Base-by-base conservation (phyloP, 2,329 filamentous ascomycete genomes). In the Pseudogymnoascus sp. region DNA sequence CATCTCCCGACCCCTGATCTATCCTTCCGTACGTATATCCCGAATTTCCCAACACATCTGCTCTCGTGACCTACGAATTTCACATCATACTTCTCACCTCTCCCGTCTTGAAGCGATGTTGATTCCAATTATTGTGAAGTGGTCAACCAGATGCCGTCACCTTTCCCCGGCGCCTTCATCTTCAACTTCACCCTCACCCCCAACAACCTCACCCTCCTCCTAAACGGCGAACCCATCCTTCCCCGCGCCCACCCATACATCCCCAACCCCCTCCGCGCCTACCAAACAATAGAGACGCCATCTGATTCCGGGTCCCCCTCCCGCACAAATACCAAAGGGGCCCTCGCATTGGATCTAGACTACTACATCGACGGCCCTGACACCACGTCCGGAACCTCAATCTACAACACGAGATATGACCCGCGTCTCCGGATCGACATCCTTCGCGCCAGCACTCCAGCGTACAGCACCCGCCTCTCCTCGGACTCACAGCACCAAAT, bases 151-250 rank as follows among this genome's bases (percentile, higher is more conserved):
- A 55, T 64, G 25, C 61, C 65, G 44, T 62, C 61, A 39, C 29
- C 60, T 4, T 61, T 36, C 51, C 64, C 63, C 41, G 64, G 63
- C 33, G 65, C 63, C 41, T 62, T 68, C 12, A 59, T 67, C 35
- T 64, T 67, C 41, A 66, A 66, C 64, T 65, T 67, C 62, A 67
- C 64, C 25, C 59, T 68, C 48, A 64, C 63, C 36, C 61, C 61
- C 36, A 64, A 68, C 58, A 64, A 64, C 15, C 64, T 41, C 59
- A 65, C 63, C 5, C 63, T 68, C 15, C 61, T 67, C 7, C 55
- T 67, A 29, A 66, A 68, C 60, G 64, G 61, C 21, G 62, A 66
- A 48, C 61, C 65, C 10, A 65, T 68, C 62, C 60, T 67, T 8
- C 65, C 66, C 41, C 63, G 64, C 31, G 58, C 62, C 55, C 39